Evolutionary conservation across 140 eudicot species (phyloP).

Genomic region (Ambrosia hybrid): DNA sequence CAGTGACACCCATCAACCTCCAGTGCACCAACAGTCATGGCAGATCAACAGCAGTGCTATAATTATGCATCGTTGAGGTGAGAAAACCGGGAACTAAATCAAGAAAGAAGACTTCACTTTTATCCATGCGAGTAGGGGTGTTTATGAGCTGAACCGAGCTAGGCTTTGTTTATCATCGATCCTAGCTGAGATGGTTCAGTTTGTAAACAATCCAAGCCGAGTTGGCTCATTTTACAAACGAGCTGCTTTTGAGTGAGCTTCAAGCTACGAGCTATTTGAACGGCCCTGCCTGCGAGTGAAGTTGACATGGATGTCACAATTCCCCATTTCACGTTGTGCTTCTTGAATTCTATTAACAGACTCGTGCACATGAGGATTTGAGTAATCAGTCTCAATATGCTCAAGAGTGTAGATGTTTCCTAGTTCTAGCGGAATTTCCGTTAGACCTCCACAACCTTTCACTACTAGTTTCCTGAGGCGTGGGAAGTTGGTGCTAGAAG

Average conservation of each 20-base stretch:
- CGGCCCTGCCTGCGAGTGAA: neutral
- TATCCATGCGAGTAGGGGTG: too few species aligned
- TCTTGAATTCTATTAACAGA: neutral
- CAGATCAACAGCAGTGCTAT: conserved; percentile 84
- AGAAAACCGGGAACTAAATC: conserved; percentile 89
- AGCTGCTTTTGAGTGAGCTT: too few species aligned
- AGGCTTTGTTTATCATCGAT: too few species aligned
- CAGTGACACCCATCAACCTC: conserved; percentile 71
- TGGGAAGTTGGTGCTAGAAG: neutral
- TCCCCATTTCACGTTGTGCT: neutral
- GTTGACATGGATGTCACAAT: neutral
- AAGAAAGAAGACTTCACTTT: too few species aligned
- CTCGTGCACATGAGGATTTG: neutral
- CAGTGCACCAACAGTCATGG: conserved; percentile 85
- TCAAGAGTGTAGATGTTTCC: neutral
- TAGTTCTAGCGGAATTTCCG: neutral
- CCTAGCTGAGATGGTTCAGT: too few species aligned
- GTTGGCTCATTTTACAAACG: too few species aligned
- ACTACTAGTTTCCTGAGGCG: neutral
- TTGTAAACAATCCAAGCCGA: too few species aligned
- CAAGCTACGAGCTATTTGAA: too few species aligned
- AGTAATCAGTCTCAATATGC: neutral
- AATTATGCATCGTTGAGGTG: conserved; percentile 90
- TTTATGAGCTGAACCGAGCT: too few species aligned
- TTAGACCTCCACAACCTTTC: neutral